These are phyloP conservation scores for Aspergillus kassunensis DNA, from an alignment of 495 filamentous ascomycete genomes.

Conservation along the genomic window DNA sequence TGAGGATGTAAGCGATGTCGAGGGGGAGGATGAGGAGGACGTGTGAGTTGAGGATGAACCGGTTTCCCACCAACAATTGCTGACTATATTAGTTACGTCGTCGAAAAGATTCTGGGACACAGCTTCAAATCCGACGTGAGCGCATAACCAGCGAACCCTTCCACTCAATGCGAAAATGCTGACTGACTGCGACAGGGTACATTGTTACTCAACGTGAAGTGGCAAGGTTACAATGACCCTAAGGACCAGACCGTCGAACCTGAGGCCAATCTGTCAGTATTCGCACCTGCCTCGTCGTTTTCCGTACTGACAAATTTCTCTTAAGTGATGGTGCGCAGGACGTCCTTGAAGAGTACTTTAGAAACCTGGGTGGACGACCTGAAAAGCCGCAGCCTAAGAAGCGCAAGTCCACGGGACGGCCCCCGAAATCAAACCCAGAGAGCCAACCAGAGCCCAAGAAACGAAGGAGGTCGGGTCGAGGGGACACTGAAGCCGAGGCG, in stretches of 20 bases:
- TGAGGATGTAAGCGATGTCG: conserved; percentile 31
- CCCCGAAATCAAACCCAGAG: conserved; percentile 24
- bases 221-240: conserved; percentile 57
- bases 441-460: conserved; percentile 9
- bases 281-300: neutral
- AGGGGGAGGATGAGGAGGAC: conserved; percentile 34
- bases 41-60: conserved; percentile 23
- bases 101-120: conserved; percentile 56
- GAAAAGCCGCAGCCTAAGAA: conserved; percentile 32
- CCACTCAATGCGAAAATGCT: neutral
- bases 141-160: neutral
- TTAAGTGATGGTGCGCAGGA: conserved; percentile 50
- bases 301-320: conserved; percentile 7
- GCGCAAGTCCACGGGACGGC: conserved; percentile 35
- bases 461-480: conserved; percentile 14
- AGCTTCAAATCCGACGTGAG: conserved; percentile 36
- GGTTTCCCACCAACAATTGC: conserved; percentile 7
- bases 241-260: conserved; percentile 59
- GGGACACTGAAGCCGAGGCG: conserved; percentile 20
- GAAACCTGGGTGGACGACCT: conserved; percentile 53
- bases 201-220: conserved; percentile 54
- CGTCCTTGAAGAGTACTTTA: conserved; percentile 51
- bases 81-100: conserved; percentile 52
- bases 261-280: conserved; percentile 47
- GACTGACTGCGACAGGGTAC: conserved; percentile 33